Evolutionary conservation across 495 filamentous ascomycete species (phyloP), one percentile per base, ranked within the genome.

Genomic region (Beverwykella pulmonaria): DNA sequence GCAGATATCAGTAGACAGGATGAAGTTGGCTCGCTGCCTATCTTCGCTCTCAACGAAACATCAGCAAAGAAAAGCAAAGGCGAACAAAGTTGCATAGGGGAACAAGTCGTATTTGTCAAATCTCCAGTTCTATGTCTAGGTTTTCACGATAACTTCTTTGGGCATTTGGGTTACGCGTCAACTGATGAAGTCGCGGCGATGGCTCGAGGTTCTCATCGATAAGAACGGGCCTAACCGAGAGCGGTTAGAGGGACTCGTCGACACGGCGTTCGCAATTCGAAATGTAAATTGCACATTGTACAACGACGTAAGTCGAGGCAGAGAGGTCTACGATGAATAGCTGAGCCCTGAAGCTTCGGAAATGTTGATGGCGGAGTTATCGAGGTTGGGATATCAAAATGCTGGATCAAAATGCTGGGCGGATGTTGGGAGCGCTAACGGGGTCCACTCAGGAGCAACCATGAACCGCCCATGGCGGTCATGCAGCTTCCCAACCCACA

Each of bases 91-190:
- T 12, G 1, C n/a, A 60, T 32, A 23, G 32, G n/a, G 32, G 25
- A 23, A 34, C 5, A 39, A 46, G 19, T 20, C 12, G n/a, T 17
- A 27, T 22, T 9, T 44, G 2, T 19, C 5, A 3, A 8, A 36
- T 19, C 32, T 44, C 30, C 30, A 20, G 8, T 55, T 12, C 54
- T 23, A 57, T 34, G 17, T 19, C 14, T 22, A 41, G 30, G 7
- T 44, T 57, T 46, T 57, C 30, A 57, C 30, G 54, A 57, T 39
- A 39, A 9, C 48, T 52, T 17, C 20, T 52, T 61, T 39, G 41
- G 59, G 25, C n/a, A 29, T 12, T 41, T 61, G 59, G 14, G 46
- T 61, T 52, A 61, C 59, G 59, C 59, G 59, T 52, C 59, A 20
- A 52, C 26, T 32, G 6, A 30, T 29, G 53, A 30, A 36, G 53